phyloP scores from a whole-genome alignment of 1,139 yeast species.

The Taphrina wiesneri region DNA sequence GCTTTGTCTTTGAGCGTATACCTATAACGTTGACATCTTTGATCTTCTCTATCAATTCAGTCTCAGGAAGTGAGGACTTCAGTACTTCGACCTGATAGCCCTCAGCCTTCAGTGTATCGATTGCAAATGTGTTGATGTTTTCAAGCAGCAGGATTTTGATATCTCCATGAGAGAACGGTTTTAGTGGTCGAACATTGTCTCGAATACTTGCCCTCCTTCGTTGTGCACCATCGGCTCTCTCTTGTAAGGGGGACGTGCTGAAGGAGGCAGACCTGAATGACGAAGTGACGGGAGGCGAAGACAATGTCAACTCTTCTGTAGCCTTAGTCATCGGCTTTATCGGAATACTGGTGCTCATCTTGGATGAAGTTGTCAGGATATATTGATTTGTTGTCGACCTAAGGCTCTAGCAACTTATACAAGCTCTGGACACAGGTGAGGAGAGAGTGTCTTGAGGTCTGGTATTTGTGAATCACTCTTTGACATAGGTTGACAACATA shows the following conservation, averaged over 20 bases:
- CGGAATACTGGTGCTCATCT: constrained; percentile 10
- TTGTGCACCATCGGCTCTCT: not conserved
- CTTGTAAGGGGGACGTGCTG: constrained; percentile 2
- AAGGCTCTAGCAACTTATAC: no score
- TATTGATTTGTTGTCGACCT: no score
- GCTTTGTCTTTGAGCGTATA: constrained; percentile 92
- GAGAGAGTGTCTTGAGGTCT: no score
- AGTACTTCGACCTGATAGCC: constrained; percentile 97
- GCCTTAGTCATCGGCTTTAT: constrained; percentile 13
- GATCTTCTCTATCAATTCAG: constrained; percentile 90
- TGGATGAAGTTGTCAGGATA: no score
- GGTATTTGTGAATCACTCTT: not conserved
- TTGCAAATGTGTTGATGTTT: constrained; percentile 90
- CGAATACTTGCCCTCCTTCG: constrained; percentile 15
- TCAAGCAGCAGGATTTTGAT: constrained; percentile 86
- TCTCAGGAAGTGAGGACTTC: constrained; percentile 87
- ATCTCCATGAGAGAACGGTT: constrained; percentile 89
- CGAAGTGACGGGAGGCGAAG: constrained; percentile 18
- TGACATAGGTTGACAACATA: no score
- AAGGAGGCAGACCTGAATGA: constrained; percentile 13
- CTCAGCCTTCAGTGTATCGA: constrained; percentile 77
- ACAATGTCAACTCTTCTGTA: not conserved
- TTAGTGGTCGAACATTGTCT: constrained; percentile 47
- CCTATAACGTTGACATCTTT: constrained; percentile 94
- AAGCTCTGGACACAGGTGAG: no score